Base-by-base conservation (phyloP, 805 yeast genomes). In the Candida oleophila region DNA sequence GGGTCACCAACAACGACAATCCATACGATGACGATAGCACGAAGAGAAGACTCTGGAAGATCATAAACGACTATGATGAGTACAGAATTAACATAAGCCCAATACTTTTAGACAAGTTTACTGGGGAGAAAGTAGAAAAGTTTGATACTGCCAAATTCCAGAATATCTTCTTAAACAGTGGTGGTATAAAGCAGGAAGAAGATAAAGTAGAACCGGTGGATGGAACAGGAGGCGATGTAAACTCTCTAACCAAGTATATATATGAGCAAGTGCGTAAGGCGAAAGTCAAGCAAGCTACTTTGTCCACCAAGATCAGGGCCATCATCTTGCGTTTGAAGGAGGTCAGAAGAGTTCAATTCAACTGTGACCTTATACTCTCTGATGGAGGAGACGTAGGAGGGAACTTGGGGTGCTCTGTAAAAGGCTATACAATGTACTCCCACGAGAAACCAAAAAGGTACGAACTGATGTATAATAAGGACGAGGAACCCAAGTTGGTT, bases 1-100 rank as follows among this genome's bases (percentile, higher is more conserved):
- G 89, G 58, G 80, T 90, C 56, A 88, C 96, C 0, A 86, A 84
- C 59, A 82, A 85, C 59, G 94, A 86, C 53, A 65, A 64, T 40
- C 97, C 97, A 0, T 76, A 67, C 51, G 70, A 71, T 44, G 67
- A 68, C 5, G 55, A 68, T 5, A 69, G 74, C 14, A 65, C 71
- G 3, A 76, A 75, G 54, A 71, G 69, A 40, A 67, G 78, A 4
- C 66, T 88, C 20, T 76, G 83, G 52, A 78, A 77, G 16, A 69
- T 83, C 3, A 73, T 85, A 12, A 74, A 76, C 35, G 94, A 87
- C 61, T 73, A 82, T 46, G 77, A 78, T 46, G 80, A 80, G 44
- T 68, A 73, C 15, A 66, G 64, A 36, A 80, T 85, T 32, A 68
- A 66, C 15, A 74, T 90, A 21, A 64, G 68, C n/a, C 91, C 96